A percentile compares a stretch with the other conserved stretches of the same genome.
These are phyloP conservation scores for Cymbidium sinense DNA, from an alignment of 106 monocot species.

Conservation along the genomic window DNA sequence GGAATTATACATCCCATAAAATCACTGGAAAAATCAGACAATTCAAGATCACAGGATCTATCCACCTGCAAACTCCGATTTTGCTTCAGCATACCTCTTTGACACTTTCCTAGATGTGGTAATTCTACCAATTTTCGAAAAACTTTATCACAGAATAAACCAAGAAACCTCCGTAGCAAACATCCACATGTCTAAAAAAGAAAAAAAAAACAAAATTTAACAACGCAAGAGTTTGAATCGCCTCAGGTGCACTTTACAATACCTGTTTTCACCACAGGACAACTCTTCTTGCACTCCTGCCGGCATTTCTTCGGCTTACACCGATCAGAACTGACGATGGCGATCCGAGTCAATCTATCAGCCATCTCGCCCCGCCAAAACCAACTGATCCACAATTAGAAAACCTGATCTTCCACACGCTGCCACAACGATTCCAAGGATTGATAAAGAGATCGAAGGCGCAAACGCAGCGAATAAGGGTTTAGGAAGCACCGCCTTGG, in stretches of 20 bases:
- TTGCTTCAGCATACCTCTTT: background rate
- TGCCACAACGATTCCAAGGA: background rate
- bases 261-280: constrained; percentile 98
- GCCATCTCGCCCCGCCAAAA: constrained; percentile 35
- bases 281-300: constrained; percentile 98
- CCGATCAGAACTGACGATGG: constrained; percentile 88
- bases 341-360: constrained; percentile 90
- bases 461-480: background rate
- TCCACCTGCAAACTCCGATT: background rate
- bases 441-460: background rate
- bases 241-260: background rate
- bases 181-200: background rate
- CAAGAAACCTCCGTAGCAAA: background rate
- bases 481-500: background rate
- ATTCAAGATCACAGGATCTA: background rate
- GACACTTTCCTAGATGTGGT: background rate
- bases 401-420: background rate
- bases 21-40: background rate
- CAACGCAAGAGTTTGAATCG: background rate
- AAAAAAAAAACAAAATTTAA: background rate
- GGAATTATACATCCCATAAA: background rate
- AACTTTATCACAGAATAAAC: background rate
- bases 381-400: background rate
- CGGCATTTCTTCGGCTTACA: constrained; percentile 98
- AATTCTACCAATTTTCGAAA: background rate